Percentiles rank a stretch among this genome's conserved stretches.
phyloP scores from a whole-genome alignment of 2,329 filamentous ascomycete genomes.

The Tolypocladium album region DNA sequence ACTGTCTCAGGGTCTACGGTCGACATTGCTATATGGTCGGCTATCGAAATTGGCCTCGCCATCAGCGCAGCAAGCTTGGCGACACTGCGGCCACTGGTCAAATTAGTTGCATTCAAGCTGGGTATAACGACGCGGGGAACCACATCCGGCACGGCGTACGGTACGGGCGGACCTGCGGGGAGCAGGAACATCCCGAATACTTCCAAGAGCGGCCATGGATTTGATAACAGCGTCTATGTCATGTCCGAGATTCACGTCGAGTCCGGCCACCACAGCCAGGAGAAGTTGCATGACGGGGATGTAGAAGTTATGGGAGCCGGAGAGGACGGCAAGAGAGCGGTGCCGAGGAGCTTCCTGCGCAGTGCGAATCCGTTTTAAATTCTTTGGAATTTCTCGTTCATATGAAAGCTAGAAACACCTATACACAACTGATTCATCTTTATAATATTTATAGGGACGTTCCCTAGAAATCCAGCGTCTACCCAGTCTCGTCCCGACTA shows the following conservation, averaged over 20 bases:
- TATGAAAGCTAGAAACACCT: too few species aligned
- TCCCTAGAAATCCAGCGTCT: too few species aligned
- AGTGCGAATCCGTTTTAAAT: background rate
- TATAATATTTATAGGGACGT: too few species aligned
- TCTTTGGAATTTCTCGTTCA: background rate
- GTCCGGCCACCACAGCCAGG: background rate
- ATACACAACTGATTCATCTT: background rate
- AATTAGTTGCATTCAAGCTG: slow-evolving; percentile 19
- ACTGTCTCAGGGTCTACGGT: slow-evolving; percentile 20
- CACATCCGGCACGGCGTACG: background rate
- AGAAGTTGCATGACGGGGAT: background rate
- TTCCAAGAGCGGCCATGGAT: background rate
- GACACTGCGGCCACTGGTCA: slow-evolving; percentile 33
- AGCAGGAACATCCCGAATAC: background rate
- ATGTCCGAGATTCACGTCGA: background rate
- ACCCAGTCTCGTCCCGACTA: too few species aligned
- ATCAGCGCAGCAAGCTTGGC: slow-evolving; percentile 36
- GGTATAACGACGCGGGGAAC: slow-evolving; percentile 10
- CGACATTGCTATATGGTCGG: slow-evolving; percentile 38
- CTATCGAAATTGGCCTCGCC: slow-evolving; percentile 33
- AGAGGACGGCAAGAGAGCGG: background rate
- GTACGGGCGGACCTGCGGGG: background rate
- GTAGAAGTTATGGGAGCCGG: background rate
- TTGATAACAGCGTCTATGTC: background rate
- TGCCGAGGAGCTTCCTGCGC: background rate